Evolutionary conservation across 208 protist genomes (phyloP), one percentile per base, ranked within the genome.

Genomic region (Zelonia costaricensis): DNA sequence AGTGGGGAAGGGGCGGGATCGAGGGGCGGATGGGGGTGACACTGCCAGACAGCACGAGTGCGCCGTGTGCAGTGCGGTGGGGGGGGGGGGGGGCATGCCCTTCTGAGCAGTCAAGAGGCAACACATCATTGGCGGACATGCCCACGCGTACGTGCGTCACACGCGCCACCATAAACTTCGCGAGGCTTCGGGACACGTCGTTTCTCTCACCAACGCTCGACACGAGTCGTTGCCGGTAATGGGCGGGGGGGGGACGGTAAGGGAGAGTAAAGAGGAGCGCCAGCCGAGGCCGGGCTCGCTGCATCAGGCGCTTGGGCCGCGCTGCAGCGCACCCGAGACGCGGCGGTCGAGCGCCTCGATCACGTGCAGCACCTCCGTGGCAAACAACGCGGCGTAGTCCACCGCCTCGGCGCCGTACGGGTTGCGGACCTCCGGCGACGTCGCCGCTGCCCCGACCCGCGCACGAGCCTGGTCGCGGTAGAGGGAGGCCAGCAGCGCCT

Each of bases 261-360:
- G 10, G 33, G 9, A 16, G 23, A 16, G 52, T 8, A 16, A 35
- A 18, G 28, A 23, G 18, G 23, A 27, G 44, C 20, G 44, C 8
- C 20, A 27, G 23, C 15, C 16, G 44, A n/a, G 46, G 23, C 15
- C 33, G 18, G 20, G 33, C 23, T 28, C 31, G 4, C 46, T 40
- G 4, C 9, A 40, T 18, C 33, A 59, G 6, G 9, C 53, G 13
- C 39, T 46, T 42, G 22, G 23, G 10, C 35, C n/a, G 44, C 83
- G 77, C 43, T 81, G 68, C 43, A 95, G 68, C 1, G 88, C 88
- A 15, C 79, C 81, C 13, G 79, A 58, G 20, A 95, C 86, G 33
- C 78, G 79, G 16, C 78, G 78, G 57, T 95, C 86, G 48, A 95
- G 77, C 33, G 79, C 84, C 22, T 84, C 76, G 54, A 95, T 95